phyloP scores from a whole-genome alignment of 2,329 filamentous ascomycete species.

The Bisporella sp. region DNA sequence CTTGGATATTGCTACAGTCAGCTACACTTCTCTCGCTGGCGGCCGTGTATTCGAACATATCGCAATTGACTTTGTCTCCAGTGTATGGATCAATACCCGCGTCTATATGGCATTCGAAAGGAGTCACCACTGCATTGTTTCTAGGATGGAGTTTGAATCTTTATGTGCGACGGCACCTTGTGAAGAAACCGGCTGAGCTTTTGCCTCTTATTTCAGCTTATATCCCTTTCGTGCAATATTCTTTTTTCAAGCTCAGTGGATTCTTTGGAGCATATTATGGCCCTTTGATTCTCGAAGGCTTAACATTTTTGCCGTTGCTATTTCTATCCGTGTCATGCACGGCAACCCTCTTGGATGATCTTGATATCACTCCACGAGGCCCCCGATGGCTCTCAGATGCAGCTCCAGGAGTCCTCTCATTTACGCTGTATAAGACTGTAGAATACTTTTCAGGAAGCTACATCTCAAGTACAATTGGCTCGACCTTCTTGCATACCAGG shows the following conservation, averaged over 20 bases:
- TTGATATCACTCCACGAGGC: slow-evolving; percentile 43
- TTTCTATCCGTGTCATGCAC: slow-evolving; percentile 57
- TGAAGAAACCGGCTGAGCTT: slow-evolving; percentile 42
- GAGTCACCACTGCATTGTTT: slow-evolving; percentile 60
- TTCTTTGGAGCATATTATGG: slow-evolving; percentile 63
- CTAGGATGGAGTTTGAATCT: slow-evolving; percentile 66
- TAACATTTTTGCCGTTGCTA: slow-evolving; percentile 66
- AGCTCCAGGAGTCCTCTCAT: slow-evolving; percentile 58
- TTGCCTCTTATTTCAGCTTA: slow-evolving; percentile 70
- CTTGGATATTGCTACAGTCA: slow-evolving; percentile 27
- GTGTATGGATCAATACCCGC: slow-evolving; percentile 83
- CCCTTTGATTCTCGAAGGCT: slow-evolving; percentile 64
- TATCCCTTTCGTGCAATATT: slow-evolving; percentile 66
- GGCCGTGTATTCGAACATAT: slow-evolving; percentile 61
- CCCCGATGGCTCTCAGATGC: slow-evolving; percentile 56
- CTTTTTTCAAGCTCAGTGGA: slow-evolving; percentile 61
- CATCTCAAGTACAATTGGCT: slow-evolving; percentile 48
- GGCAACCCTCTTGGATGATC: slow-evolving; percentile 56
- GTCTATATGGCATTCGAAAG: slow-evolving; percentile 61
- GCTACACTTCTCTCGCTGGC: slow-evolving; percentile 45
- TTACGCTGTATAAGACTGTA: slow-evolving; percentile 50
- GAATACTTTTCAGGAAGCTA: slow-evolving; percentile 30
- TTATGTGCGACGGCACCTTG: slow-evolving; percentile 42
- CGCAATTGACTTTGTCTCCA: slow-evolving; percentile 71
- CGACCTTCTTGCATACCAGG: slow-evolving; percentile 58